Evolutionary conservation across 257 asterid species (phyloP).

Genomic region (Osmanthus fragrans): DNA sequence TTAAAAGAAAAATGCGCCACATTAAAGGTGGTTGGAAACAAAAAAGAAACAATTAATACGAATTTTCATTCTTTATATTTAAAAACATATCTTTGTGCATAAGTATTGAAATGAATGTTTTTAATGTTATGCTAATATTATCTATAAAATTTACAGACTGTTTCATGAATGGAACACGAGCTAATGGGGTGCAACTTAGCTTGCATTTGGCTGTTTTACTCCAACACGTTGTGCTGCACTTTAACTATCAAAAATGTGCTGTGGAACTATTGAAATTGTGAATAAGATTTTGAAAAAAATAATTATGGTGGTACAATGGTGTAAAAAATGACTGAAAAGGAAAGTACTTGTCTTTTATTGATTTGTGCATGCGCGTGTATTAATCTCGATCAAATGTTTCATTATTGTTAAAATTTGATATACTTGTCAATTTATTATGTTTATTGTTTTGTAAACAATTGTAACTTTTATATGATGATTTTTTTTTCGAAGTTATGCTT

Average conservation of each 20-base stretch:
- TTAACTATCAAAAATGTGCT: not conserved
- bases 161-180: not conserved
- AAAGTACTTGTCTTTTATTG: not conserved
- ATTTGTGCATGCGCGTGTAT: not conserved
- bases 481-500: not conserved
- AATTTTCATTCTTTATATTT: not conserved
- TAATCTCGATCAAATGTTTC: not conserved
- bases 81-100: not conserved
- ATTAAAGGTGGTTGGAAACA: not conserved
- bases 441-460: not conserved
- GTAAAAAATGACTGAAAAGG: not conserved
- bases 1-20: not conserved
- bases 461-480: not conserved
- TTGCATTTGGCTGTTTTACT: not conserved
- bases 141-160: not conserved
- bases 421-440: not conserved
- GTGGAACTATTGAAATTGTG: not conserved
- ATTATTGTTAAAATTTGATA: not conserved
- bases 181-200: not conserved
- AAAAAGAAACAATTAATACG: not conserved
- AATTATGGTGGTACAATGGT: not conserved
- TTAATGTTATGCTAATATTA: not conserved
- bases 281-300: not conserved
- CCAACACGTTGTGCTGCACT: not conserved
- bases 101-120: not conserved